Base-by-base conservation (phyloP, 106 monocot species). In the Cymbidium sinense region DNA sequence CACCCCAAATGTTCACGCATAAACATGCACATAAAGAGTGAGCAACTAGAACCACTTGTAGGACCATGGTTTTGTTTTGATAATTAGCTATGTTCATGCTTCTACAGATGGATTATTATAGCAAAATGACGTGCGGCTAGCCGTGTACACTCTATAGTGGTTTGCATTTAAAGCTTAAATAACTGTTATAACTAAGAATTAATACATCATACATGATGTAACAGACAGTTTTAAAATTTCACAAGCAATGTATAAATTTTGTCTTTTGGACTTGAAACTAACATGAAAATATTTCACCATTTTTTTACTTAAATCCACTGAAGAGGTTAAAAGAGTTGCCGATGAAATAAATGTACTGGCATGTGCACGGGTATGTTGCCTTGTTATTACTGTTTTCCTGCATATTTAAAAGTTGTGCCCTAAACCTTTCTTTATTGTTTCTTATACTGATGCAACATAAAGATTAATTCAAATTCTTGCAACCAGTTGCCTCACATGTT, bases 401-500 rank as follows among this genome's bases (percentile, higher is more conserved):
- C 13, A 47, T 1, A 47, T 47, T 11, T 47, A 47, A 47, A 47
- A 15, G 13, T n/a, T 47, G 47, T 47, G 47, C 47, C 47, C 13
- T 47, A 47, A 47, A 47, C 47, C 47, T 47, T 47, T 13, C 13
- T 11, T 47, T 47, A 13, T 47, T 47, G 47, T 47, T 47, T 62
- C 25, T 23, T 62, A 27, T 62, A 62, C 27, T 62, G 1, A 62
- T 23, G 27, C 61, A 25, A 25, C 27, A 11, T 31, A 69, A 69
- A 29, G 12, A 20, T n/a, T 71, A 33, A 67, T 71, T 37, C n/a
- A 35, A 71, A n/a, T 71, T 44, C 13, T 74, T 74, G 74, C 43
- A 47, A 44, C 43, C 74, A 98, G 96, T 82, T 98, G 83, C 96
- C 96, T 61, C 96, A 98, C 44, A 98, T 98, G 96, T 81, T 98